A percentile compares a stretch with the other conserved stretches of the same genome.
These are phyloP conservation scores for Tylopilus intermedius DNA, from an alignment of 768 basidiomycete species.

Conservation along the genomic window DNA sequence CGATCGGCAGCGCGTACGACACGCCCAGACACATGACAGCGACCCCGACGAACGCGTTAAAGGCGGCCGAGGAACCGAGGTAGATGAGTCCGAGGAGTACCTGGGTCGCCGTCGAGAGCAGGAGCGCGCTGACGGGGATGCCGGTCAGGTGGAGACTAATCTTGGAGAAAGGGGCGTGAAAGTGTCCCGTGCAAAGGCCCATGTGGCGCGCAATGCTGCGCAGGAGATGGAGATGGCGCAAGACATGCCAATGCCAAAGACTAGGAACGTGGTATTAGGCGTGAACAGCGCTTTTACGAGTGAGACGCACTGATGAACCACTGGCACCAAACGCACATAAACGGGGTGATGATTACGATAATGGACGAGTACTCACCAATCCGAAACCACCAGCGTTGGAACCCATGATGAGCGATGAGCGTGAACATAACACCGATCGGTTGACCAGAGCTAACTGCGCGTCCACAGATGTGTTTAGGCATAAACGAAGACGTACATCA, in stretches of 20 bases:
- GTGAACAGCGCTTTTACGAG: background rate
- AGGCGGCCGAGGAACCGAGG: slow-evolving; percentile 57
- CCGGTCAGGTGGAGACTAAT: slow-evolving; percentile 39
- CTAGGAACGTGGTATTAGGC: slow-evolving; percentile 17
- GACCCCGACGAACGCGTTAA: slow-evolving; percentile 65
- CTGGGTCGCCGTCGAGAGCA: slow-evolving; percentile 55
- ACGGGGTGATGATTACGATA: background rate
- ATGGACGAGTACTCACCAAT: slow-evolving; percentile 35
- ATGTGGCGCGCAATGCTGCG: slow-evolving; percentile 64
- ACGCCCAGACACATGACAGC: slow-evolving; percentile 62
- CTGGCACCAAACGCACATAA: slow-evolving; percentile 17
- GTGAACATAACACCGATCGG: slow-evolving; percentile 61
- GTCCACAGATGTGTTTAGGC: slow-evolving; percentile 2
- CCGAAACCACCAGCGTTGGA: slow-evolving; percentile 59
- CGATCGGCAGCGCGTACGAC: slow-evolving; percentile 60
- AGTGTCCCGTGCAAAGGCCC: slow-evolving; percentile 66
- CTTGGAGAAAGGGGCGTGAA: slow-evolving; percentile 42
- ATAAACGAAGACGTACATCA: background rate
- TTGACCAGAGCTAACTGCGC: slow-evolving; percentile 54
- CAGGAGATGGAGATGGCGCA: slow-evolving; percentile 64
- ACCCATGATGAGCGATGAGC: slow-evolving; percentile 57
- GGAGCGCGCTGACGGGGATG: slow-evolving; percentile 56
- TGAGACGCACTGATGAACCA: slow-evolving; percentile 39
- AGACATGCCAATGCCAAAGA: slow-evolving; percentile 54
- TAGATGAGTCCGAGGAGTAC: slow-evolving; percentile 58